Percentiles rank a stretch among this genome's conserved stretches.
Evolutionary conservation across 2,329 filamentous ascomycete genomes (phyloP).

Genomic region (Falciphora oryzae): DNA sequence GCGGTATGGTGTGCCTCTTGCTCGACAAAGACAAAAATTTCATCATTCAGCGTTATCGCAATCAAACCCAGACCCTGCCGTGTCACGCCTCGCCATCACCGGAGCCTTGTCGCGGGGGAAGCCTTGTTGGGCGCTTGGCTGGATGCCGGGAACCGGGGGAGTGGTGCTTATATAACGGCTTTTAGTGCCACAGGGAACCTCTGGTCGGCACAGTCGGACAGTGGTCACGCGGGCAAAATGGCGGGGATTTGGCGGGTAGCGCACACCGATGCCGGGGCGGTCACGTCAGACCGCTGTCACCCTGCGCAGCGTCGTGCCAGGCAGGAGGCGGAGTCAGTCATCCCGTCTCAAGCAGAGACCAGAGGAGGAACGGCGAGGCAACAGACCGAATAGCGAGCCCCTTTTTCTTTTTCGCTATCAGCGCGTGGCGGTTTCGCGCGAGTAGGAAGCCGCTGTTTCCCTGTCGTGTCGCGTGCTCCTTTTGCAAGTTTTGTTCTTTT

Average conservation of each 20-base stretch:
- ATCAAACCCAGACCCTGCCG: background rate
- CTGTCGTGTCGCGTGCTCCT: background rate
- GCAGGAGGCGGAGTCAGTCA: conserved; percentile 2
- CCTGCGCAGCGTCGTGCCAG: background rate
- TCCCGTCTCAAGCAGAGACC: conserved; percentile 3
- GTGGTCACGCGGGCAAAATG: background rate
- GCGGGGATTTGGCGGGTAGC: background rate
- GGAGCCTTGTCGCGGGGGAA: no score
- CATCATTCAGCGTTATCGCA: background rate
- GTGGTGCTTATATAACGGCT: background rate
- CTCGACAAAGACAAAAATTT: background rate
- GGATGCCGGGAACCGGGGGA: background rate
- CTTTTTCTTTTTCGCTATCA: background rate
- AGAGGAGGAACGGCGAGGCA: background rate
- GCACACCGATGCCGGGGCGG: background rate
- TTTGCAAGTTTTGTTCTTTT: background rate
- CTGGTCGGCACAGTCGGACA: background rate
- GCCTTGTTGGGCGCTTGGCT: no score
- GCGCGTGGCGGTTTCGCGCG: background rate
- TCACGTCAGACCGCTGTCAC: background rate
- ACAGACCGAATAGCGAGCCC: background rate
- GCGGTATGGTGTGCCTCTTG: background rate
- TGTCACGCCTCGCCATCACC: background rate
- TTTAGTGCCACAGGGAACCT: no score
- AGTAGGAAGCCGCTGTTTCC: background rate